Percentiles rank a stretch among this genome's conserved stretches.
These are phyloP conservation scores for Paracoccidioides lutzii DNA, from an alignment of 2,329 filamentous ascomycete species.

Conservation along the genomic window DNA sequence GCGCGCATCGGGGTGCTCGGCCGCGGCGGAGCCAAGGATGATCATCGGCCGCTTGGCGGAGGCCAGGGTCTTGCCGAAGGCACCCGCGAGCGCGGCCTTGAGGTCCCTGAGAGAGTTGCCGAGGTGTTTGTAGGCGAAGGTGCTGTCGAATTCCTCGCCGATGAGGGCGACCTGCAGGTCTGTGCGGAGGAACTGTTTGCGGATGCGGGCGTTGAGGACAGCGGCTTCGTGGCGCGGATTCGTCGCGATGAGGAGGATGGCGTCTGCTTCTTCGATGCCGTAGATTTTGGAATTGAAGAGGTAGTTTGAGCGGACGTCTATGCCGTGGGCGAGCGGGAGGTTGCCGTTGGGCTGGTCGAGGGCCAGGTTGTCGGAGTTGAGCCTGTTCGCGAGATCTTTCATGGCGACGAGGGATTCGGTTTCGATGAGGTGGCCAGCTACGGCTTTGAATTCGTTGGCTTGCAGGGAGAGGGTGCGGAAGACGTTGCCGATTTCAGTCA, in stretches of 20 bases:
- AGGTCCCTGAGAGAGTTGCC: conserved; percentile 66
- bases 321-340: conserved; percentile 75
- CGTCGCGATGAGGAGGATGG: conserved; percentile 81
- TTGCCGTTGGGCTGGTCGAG: conserved; percentile 79
- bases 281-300: conserved; percentile 92
- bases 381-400: conserved; percentile 93
- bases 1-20: conserved; percentile 82
- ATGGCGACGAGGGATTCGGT: conserved; percentile 88
- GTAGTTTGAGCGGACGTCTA: conserved; percentile 90
- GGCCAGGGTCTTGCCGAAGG: conserved; percentile 86
- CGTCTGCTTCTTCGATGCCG: conserved; percentile 87
- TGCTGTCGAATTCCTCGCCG: conserved; percentile 82
- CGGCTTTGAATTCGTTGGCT: conserved; percentile 89
- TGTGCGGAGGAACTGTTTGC: conserved; percentile 94
- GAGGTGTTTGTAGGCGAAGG: conserved; percentile 88
- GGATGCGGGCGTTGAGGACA: conserved; percentile 87
- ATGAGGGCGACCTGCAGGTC: conserved; percentile 87
- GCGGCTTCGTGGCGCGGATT: conserved; percentile 94
- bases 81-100: conserved; percentile 71
- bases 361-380: conserved; percentile 90
- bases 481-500: conserved; percentile 72
- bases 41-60: conserved; percentile 90
- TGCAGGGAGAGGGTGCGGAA: conserved; percentile 68
- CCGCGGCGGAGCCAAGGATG: conserved; percentile 81
- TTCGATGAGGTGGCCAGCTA: conserved; percentile 83